phyloP scores from a whole-genome alignment of 345 rosid genomes.

The Rhizophora apiculata region DNA sequence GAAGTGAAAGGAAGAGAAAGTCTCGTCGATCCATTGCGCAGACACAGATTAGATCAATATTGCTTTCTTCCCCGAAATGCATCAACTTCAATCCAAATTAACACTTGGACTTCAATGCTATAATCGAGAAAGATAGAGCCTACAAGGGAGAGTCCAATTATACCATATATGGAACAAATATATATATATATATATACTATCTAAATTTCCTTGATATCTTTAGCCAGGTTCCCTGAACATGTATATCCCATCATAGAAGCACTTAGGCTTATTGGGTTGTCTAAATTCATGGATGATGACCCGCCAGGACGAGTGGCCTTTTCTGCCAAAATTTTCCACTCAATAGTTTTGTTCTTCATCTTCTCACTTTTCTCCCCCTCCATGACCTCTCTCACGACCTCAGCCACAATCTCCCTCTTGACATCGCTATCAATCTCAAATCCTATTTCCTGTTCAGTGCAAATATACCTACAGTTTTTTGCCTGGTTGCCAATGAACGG shows the following conservation, averaged over 20 bases:
- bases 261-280: not conserved
- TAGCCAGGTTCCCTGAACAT: too few species aligned
- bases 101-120: too few species aligned
- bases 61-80: too few species aligned
- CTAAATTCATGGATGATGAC: conserved; percentile 2
- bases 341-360: not conserved
- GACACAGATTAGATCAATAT: too few species aligned
- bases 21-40: too few species aligned
- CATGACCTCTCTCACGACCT: not conserved
- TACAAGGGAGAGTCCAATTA: too few species aligned
- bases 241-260: not conserved
- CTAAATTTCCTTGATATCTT: too few species aligned
- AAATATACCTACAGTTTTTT: conserved; percentile 1
- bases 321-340: conserved; percentile 1
- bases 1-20: too few species aligned
- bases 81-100: too few species aligned
- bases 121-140: too few species aligned
- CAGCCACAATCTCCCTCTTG: not conserved
- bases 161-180: too few species aligned
- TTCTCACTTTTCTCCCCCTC: not conserved
- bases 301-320: not conserved
- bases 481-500: not conserved
- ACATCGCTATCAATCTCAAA: not conserved
- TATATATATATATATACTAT: too few species aligned
- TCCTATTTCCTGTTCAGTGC: conserved; percentile 1